Evolutionary conservation across 805 yeast genomes (phyloP), one percentile per base, ranked within the genome.

Genomic region (Ogataea philodendri): DNA sequence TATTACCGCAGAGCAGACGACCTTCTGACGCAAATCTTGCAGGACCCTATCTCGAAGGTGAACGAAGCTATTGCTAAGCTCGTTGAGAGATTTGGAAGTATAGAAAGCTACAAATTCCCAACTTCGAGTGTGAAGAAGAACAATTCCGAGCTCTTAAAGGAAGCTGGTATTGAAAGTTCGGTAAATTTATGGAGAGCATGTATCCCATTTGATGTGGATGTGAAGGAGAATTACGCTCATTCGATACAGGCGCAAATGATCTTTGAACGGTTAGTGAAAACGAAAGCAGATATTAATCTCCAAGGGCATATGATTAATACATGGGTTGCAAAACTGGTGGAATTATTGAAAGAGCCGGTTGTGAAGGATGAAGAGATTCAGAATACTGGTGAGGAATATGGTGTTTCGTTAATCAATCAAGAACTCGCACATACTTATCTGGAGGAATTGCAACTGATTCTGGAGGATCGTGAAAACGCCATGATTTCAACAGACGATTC

Each of bases 341-440:
- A 45, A 2, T 55, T 76, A 9, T 59, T 84, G 30, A 52, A 63
- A 22, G 65, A 63, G n/a, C 77, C 77, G 0, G 65, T 84, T 5
- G 60, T 49, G 1, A 35, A 30, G 10, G 44, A 37, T 4, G 57
- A 45, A 9, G 45, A 33, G 3, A 57, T 45, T 18, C 50, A 51
- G 9, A 54, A 51, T 3, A 77, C 80, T 34, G 88, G 89, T 9
- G 83, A 77, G 32, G 97, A 88, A 51, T 93, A 89, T 57, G 79
- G 76, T 9, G 72, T 71, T 4, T 79, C 95, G 0, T 64, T 90
- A 31, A 75, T 76, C 26, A 80, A 74, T 30, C 97, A 90, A 57
- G 94, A 83, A 39, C 68, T 72, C 39, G 81, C 81, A 0, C 75
- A 76, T 25, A 68, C 74, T 0, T 70, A 76, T 38, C 62, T 84